A percentile compares a stretch with the other conserved stretches of the same genome.
Evolutionary conservation across 148 eudicot species (phyloP).

Genomic region (Heliosperma pusillum): DNA sequence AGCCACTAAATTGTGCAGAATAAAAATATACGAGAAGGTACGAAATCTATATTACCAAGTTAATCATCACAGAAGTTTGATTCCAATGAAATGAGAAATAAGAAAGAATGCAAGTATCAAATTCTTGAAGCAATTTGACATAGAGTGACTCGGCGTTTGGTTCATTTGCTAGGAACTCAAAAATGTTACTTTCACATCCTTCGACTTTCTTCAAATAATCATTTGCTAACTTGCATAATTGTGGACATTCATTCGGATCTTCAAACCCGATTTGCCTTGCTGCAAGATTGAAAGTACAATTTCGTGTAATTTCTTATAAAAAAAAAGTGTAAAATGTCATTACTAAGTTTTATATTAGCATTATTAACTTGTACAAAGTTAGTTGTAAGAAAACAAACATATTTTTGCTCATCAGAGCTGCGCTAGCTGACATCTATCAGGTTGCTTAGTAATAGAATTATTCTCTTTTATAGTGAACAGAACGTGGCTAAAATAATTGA

Average conservation of each 20-base stretch:
- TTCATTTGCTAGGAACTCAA: conserved; percentile 50
- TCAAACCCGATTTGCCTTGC: conserved; percentile 83
- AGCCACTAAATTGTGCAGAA: too few relatives aligned
- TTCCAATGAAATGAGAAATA: conserved; percentile 84
- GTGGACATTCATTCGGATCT: conserved; percentile 62
- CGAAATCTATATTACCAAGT: conserved; percentile 40
- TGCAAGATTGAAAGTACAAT: conserved; percentile 20
- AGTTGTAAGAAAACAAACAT: too few relatives aligned
- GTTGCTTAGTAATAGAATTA: too few relatives aligned
- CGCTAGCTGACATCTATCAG: too few relatives aligned
- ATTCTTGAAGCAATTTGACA: conserved; percentile 70
- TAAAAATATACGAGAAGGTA: too few relatives aligned
- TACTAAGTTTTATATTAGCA: too few relatives aligned
- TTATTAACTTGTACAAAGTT: too few relatives aligned
- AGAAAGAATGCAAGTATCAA: conserved; percentile 72
- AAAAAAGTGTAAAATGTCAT: too few relatives aligned
- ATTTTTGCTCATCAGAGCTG: too few relatives aligned
- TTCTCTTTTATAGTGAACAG: too few relatives aligned
- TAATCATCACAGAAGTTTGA: conserved; percentile 54
- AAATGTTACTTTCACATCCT: conserved; percentile 49
- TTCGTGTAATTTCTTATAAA: too few relatives aligned
- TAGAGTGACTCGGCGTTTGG: conserved; percentile 45
- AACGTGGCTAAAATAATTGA: too few relatives aligned
- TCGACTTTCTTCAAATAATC: conserved; percentile 58
- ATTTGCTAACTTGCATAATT: conserved; percentile 48